These are phyloP conservation scores for Talaromyces sp. DNA, from an alignment of 2,329 filamentous ascomycete species.

Conservation along the genomic window DNA sequence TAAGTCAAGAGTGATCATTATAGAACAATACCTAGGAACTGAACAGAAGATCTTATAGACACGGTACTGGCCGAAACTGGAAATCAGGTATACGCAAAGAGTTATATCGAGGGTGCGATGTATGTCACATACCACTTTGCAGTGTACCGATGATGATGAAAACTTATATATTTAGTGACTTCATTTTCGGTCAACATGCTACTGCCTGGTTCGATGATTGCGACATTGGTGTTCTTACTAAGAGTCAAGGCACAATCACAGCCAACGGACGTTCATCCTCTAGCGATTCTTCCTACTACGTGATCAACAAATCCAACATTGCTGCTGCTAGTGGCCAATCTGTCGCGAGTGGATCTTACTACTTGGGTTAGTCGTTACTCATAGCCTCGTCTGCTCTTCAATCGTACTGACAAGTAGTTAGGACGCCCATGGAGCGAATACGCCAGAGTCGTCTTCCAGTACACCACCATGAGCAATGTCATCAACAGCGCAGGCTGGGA, in stretches of 20 bases:
- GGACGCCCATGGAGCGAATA: constrained; percentile 17
- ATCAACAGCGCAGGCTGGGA: constrained; percentile 61
- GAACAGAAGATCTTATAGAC: constrained; percentile 34
- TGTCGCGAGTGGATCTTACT: constrained; percentile 10
- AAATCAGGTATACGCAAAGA: constrained; percentile 55
- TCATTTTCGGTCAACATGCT: constrained; percentile 57
- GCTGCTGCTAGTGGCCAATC: constrained; percentile 7
- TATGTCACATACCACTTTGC: not conserved
- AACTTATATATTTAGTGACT: constrained; percentile 38
- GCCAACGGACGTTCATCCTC: constrained; percentile 44
- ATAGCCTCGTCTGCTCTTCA: not conserved
- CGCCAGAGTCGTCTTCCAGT: constrained; percentile 17
- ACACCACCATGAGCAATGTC: constrained; percentile 36
- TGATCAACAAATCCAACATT: constrained; percentile 49
- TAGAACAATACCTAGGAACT: too few relatives aligned
- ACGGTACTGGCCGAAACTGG: constrained; percentile 52
- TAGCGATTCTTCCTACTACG: constrained; percentile 49
- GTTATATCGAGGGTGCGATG: constrained; percentile 56
- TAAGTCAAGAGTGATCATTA: not conserved
- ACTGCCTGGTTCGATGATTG: constrained; percentile 52
- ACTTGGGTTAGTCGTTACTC: not conserved
- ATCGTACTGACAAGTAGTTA: not conserved
- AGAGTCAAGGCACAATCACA: constrained; percentile 46
- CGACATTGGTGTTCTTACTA: constrained; percentile 44
- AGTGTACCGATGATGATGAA: not conserved